phyloP scores from a whole-genome alignment of 2,329 filamentous ascomycete genomes.

The Nothophaeocryptopus gaeumannii region DNA sequence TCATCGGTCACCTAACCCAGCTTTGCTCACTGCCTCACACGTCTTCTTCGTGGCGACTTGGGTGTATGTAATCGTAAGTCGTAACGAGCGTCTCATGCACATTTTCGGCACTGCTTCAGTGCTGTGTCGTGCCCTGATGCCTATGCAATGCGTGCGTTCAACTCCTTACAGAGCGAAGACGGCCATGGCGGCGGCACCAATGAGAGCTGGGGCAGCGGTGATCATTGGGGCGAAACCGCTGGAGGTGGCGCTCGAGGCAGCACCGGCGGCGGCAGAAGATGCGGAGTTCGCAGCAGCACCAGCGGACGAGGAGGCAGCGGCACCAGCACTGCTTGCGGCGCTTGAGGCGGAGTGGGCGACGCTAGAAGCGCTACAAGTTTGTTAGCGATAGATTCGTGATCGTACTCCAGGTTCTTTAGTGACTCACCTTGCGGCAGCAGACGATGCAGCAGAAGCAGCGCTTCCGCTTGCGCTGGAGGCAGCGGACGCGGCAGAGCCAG shows the following conservation, averaged over 20 bases:
- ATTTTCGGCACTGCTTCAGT: not conserved
- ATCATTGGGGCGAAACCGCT: conserved; percentile 27
- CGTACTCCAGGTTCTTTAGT: not conserved
- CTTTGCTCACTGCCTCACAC: not conserved
- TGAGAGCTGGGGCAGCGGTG: conserved; percentile 34
- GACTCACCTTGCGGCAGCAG: conserved; percentile 12
- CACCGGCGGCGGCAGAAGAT: conserved; percentile 6
- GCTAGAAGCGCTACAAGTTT: not conserved
- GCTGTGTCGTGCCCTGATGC: conserved; percentile 11
- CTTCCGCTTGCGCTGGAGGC: too few species aligned
- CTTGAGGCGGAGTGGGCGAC: conserved; percentile 10
- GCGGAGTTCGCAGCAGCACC: conserved; percentile 12
- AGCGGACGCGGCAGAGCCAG: conserved; percentile 4
- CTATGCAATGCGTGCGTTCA: conserved; percentile 34
- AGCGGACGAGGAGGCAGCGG: conserved; percentile 11
- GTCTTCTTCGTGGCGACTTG: conserved; percentile 9
- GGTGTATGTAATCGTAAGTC: conserved; percentile 15
- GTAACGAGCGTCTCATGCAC: conserved; percentile 5
- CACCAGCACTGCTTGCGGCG: conserved; percentile 14
- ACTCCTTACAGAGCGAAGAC: conserved; percentile 48
- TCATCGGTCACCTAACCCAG: conserved; percentile 17
- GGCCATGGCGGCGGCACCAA: conserved; percentile 38
- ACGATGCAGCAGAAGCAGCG: conserved; percentile 16
- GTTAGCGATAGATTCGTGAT: not conserved
- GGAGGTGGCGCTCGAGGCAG: conserved; percentile 19